Evolutionary conservation across 306 rosid genomes (phyloP), one percentile per base, ranked within the genome.

Genomic region (Begonia fuchsioides): DNA sequence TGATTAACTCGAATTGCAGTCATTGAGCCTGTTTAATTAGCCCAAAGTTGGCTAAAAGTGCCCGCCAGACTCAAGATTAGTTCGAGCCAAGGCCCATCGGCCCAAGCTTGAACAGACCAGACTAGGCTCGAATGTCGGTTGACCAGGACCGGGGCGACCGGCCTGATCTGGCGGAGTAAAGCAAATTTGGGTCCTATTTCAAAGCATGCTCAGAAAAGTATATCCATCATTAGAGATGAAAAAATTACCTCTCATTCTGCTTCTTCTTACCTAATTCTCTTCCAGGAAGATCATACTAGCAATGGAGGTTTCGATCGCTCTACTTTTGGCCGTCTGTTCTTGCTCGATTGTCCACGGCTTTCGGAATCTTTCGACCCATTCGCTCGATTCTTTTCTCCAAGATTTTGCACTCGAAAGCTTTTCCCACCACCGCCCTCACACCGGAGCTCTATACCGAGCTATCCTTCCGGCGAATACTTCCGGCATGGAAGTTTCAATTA

Each of bases 391-490:
- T 52, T 40, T 76, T 35, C 72, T 76, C 51, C 72, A 78, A 65
- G 72, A 72, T 49, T 72, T 69, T 60, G 90, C 93, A 54, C 60
- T 72, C 49, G 66, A 67, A 48, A 58, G 79, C 19, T 52, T 77
- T 57, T 50, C 55, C 16, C 61, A 65, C n/a, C 83, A 53, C 59
- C 52, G 67, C 44, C 80, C 79, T 66, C 87, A 56, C 59, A 83
- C 93, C 0, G 93, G 95, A 10, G 65, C 80, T 59, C 45, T 78
- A 5, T 90, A 78, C 20, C 63, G 40, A 51, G 78, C 93, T 8
- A 41, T 57, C 53, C 72, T 82, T 58, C 95, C 93, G 0, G 65
- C 55, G 13, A 78, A 83, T 51, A 74, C 81, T 9, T 81, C 95
- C 0, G 79, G 87, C n/a, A 75, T 81, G 63, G 76, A 72, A 56